phyloP scores from a whole-genome alignment of 23 red algal species.

The Chondrus crispus region DNA sequence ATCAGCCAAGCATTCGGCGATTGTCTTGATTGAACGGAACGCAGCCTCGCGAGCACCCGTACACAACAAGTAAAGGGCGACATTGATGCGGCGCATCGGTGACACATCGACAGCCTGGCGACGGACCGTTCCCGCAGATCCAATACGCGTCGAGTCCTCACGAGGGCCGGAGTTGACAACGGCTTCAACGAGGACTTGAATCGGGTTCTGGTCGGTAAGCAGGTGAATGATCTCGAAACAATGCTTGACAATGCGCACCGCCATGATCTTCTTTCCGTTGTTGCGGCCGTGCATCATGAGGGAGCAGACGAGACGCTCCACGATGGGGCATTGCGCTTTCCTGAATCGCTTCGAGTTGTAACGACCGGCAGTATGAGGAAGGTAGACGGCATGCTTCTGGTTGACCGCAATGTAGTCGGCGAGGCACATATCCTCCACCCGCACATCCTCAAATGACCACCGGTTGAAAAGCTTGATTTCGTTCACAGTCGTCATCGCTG shows the following conservation, averaged over 20 bases:
- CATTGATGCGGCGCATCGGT: conserved; percentile 94
- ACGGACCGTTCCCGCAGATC: conserved; percentile 96
- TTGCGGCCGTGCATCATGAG: conserved; percentile 99
- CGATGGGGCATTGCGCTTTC: conserved; percentile 98
- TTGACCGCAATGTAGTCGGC: conserved; percentile 99
- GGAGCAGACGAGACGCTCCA: conserved; percentile 94
- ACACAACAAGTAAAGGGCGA: conserved; percentile 88
- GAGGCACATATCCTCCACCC: conserved; percentile 91
- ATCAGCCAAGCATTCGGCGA: conserved; percentile 98
- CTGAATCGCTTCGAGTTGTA: conserved; percentile 93
- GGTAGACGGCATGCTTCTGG: conserved; percentile 91
- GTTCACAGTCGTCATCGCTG: conserved; percentile 40
- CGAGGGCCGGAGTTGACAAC: conserved; percentile 97
- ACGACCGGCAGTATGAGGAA: conserved; percentile 98
- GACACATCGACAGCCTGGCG: conserved; percentile 99
- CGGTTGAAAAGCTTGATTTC: conserved; percentile 98
- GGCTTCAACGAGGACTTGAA: conserved; percentile 94
- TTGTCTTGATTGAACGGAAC: conserved; percentile 99
- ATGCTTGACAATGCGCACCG: conserved; percentile 98
- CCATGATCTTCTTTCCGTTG: conserved; percentile 99
- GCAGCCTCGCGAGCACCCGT: conserved; percentile 97
- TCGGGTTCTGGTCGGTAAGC: conserved; percentile 95
- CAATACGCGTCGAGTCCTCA: conserved; percentile 98
- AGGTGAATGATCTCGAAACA: conserved; percentile 99
- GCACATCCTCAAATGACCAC: conserved; percentile 97